Evolutionary conservation across 2,329 filamentous ascomycete species (phyloP).

Genomic region (Sphaerulina vaccinii): DNA sequence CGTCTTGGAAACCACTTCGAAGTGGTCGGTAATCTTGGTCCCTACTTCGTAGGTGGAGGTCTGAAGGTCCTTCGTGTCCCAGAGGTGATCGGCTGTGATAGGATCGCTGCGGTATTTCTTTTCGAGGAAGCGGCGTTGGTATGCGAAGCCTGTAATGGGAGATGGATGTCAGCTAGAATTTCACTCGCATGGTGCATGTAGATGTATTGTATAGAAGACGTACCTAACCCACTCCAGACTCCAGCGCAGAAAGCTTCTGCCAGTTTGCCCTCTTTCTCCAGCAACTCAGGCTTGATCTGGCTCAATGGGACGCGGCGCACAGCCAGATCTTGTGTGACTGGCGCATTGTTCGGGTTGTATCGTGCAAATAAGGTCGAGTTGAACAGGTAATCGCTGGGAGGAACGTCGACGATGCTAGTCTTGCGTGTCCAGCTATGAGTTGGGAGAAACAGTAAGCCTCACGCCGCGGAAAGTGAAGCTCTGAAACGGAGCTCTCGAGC

Average conservation of each 20-base stretch:
- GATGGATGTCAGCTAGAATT: neutral
- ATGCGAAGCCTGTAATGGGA: constrained; percentile 50
- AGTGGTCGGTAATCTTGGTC: constrained; percentile 67
- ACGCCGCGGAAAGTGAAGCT: neutral
- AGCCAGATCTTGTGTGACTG: constrained; percentile 63
- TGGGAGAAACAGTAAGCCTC: neutral
- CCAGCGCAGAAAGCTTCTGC: constrained; percentile 66
- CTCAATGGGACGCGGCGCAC: constrained; percentile 61
- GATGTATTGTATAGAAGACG: neutral
- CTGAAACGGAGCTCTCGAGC: no score
- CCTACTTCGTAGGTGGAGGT: constrained; percentile 61
- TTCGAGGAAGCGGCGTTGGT: constrained; percentile 59
- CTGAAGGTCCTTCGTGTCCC: constrained; percentile 57
- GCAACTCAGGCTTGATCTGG: constrained; percentile 64
- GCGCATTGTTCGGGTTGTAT: constrained; percentile 63
- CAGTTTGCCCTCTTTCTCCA: constrained; percentile 61
- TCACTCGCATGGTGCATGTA: neutral
- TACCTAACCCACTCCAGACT: constrained; percentile 66
- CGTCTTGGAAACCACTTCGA: constrained; percentile 67
- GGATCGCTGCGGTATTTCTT: constrained; percentile 56
- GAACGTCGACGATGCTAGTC: constrained; percentile 58
- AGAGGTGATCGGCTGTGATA: constrained; percentile 60
- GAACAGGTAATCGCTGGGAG: constrained; percentile 63
- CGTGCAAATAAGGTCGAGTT: constrained; percentile 55
- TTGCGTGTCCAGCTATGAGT: constrained; percentile 50